Conservation (phyloP, 2,329 filamentous ascomycete genomes). For the Aspergillus nomiae region DNA sequence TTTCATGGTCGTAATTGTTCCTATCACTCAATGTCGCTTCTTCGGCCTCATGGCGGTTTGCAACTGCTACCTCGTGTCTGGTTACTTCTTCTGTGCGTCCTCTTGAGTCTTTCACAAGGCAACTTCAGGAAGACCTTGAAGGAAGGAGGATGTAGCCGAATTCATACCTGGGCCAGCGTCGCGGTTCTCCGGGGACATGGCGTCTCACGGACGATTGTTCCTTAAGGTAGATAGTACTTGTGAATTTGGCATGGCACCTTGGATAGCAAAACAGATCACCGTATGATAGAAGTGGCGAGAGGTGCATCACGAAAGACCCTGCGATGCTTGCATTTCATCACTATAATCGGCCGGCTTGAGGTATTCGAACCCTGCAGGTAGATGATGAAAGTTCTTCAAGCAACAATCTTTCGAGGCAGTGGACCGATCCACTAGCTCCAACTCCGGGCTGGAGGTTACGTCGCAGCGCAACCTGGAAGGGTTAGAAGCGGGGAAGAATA, state of each 20-base stretch:
- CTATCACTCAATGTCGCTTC: slow-evolving; percentile 12
- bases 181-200: slow-evolving; percentile 33
- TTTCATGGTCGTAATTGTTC: slow-evolving; percentile 15
- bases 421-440: not conserved
- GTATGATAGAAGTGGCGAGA: not conserved
- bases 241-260: slow-evolving; percentile 20
- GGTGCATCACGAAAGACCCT: slow-evolving; percentile 12
- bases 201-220: slow-evolving; percentile 24
- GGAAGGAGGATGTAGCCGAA: not conserved
- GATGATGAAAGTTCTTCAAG: not conserved
- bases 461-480: not conserved
- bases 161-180: slow-evolving; percentile 26
- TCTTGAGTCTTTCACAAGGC: not conserved
- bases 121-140: not conserved
- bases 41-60: slow-evolving; percentile 20
- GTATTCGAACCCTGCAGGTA: not conserved
- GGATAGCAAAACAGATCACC: not conserved
- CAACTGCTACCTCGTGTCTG: slow-evolving; percentile 14
- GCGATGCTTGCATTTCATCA: not conserved
- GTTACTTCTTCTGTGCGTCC: slow-evolving; percentile 6
- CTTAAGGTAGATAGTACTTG: slow-evolving; percentile 5
- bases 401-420: not conserved
- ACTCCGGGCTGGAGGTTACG: not conserved
- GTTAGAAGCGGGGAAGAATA: slow-evolving; percentile 2
- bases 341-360: not conserved